Conservation (phyloP, 192 early-diverging fungal genomes). For the Thamnidium elegans region DNA sequence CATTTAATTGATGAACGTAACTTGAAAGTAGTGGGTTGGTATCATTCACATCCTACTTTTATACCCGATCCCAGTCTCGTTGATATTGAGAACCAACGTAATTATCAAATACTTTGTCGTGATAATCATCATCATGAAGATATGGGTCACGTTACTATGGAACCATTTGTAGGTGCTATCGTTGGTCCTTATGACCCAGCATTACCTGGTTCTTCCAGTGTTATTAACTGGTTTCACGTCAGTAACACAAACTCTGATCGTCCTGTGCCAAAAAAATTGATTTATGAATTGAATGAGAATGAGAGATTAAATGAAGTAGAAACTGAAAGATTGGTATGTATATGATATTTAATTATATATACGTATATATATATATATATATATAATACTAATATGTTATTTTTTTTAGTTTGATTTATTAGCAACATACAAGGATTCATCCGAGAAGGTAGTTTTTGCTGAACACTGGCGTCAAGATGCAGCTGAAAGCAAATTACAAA, state of each 20-base stretch:
- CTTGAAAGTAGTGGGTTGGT: conserved; percentile 89
- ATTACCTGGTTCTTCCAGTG: conserved; percentile 71
- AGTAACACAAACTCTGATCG: conserved; percentile 50
- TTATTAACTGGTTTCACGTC: conserved; percentile 88
- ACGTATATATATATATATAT: neutral
- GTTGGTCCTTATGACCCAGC: conserved; percentile 84
- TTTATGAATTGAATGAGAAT: conserved; percentile 56
- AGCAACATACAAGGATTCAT: conserved; percentile 49
- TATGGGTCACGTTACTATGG: conserved; percentile 33
- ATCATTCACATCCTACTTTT: conserved; percentile 92
- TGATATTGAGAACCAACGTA: conserved; percentile 86
- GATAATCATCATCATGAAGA: conserved; percentile 45
- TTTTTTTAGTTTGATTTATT: conserved; percentile 52
- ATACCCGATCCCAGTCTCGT: conserved; percentile 83
- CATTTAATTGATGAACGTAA: conserved; percentile 68
- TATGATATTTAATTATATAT: neutral
- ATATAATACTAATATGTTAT: neutral
- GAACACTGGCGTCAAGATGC: conserved; percentile 75
- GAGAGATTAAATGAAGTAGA: conserved; percentile 44
- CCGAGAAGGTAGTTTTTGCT: conserved; percentile 59
- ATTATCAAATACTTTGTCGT: conserved; percentile 78
- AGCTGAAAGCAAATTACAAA: conserved; percentile 63
- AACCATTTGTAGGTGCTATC: conserved; percentile 91
- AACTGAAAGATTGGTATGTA: conserved; percentile 47
- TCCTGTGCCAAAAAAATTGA: conserved; percentile 63